Evolutionary conservation across 2,329 filamentous ascomycete genomes (phyloP), one percentile per base, ranked within the genome.

Genomic region (Aspergillus jensenii): DNA sequence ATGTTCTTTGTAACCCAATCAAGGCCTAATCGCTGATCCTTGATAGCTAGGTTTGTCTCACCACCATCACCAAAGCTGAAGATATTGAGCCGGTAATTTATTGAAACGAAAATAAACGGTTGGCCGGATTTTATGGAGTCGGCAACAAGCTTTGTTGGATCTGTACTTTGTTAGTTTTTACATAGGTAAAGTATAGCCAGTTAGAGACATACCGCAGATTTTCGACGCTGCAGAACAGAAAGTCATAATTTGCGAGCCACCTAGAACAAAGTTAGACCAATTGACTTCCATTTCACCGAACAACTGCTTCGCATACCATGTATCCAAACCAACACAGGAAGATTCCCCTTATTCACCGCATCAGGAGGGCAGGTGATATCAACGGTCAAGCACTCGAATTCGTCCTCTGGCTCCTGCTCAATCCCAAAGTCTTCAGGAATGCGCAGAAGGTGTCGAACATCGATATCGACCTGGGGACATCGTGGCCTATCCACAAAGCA

Each of bases 271-370:
- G 27, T 35, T 15, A 19, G 15, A 11, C 27, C 45, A 48, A 9
- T 31, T 9, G 27, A 11, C 27, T 31, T 4, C 8, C 9, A 11
- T 9, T 11, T 11, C 6, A 15, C 17, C 15, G 12, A 48, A 0
- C 1, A 11, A 6, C 11, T 14, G 7, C 17, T 11, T 9, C 15
- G 12, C 41, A 43, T 56, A 71, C 79, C 79, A 58, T 81, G 76
- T 15, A 81, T 77, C 77, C 78, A 81, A 11, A 80, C 58, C 8
- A 80, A 48, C 11, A 81, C 77, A 1, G 78, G 79, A 0, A 79
- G 52, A 2, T 59, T 55, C 0, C 25, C 46, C 4, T 48, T 27
- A 0, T 8, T 31, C 0, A 47, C 7, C 3, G 41, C 11, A 1
- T 55, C 51, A 3, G 62, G 60, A 0, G 69, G 77, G 17, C 65